These are phyloP conservation scores for Stenogyne calaminthoides DNA, from an alignment of 305 asterid species.

Conservation along the genomic window DNA sequence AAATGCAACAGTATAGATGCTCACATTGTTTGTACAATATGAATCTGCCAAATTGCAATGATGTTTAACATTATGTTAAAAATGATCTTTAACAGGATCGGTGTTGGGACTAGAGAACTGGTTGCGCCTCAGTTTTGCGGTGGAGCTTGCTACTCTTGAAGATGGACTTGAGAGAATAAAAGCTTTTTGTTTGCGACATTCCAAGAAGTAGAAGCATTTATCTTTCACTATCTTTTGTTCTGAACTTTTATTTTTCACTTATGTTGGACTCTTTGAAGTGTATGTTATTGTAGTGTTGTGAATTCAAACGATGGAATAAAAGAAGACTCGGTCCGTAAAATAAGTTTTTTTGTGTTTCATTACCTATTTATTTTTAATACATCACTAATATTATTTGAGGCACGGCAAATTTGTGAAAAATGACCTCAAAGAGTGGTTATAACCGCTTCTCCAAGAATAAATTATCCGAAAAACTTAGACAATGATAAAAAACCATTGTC, in stretches of 20 bases:
- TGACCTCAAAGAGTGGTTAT: too few species aligned
- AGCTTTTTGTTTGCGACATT: slow-evolving; percentile 55
- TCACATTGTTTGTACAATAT: too few species aligned
- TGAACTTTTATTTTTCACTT: neutral
- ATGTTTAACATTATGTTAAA: neutral
- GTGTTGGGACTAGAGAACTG: slow-evolving; percentile 63
- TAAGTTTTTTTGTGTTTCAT: neutral
- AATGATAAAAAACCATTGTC: too few species aligned
- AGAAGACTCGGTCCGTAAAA: neutral
- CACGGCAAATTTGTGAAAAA: too few species aligned
- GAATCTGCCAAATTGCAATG: too few species aligned
- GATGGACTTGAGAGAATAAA: slow-evolving; percentile 60
- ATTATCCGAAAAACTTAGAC: too few species aligned
- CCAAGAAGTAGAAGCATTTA: slow-evolving; percentile 25
- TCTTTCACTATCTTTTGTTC: neutral
- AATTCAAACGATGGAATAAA: neutral
- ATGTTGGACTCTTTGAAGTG: neutral
- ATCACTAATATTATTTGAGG: too few species aligned
- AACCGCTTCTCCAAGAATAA: too few species aligned
- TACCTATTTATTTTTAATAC: too few species aligned
- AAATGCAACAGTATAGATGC: neutral
- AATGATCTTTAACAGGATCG: slow-evolving; percentile 37
- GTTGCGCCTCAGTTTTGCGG: slow-evolving; percentile 60
- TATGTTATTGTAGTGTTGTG: neutral
- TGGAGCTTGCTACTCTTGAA: slow-evolving; percentile 44